Percentiles rank a stretch among this genome's conserved stretches.
These are phyloP conservation scores for Colletotrichum shisoi DNA, from an alignment of 2,329 filamentous ascomycete species.

Conservation along the genomic window DNA sequence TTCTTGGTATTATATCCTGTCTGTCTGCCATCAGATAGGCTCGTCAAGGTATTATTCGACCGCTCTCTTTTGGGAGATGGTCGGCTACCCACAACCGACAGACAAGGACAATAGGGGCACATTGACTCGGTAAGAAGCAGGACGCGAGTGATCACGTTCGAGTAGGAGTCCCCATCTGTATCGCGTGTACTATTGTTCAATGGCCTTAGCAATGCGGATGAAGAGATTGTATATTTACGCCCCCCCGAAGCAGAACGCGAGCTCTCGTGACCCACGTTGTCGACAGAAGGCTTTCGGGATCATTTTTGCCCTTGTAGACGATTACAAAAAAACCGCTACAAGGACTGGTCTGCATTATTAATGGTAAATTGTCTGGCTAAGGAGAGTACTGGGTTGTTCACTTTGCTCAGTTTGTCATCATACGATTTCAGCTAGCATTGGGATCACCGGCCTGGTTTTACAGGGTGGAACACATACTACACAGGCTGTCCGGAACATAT, in stretches of 20 bases:
- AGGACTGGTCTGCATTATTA: no score
- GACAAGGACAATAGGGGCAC: not conserved
- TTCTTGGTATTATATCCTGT: not conserved
- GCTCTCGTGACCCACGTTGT: slow-evolving; percentile 38
- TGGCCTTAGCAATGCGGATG: slow-evolving; percentile 33
- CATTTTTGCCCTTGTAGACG: not conserved
- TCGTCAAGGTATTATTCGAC: not conserved
- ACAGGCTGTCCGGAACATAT: slow-evolving; percentile 21
- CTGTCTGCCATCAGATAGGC: slow-evolving; percentile 2
- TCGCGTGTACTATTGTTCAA: slow-evolving; percentile 39
- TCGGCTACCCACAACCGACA: not conserved
- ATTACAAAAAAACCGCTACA: no score
- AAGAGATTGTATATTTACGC: slow-evolving; percentile 39
- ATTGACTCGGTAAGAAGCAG: not conserved
- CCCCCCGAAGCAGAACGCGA: slow-evolving; percentile 40
- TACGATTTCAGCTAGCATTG: slow-evolving; percentile 39
- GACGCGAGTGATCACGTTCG: not conserved
- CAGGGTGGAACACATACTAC: slow-evolving; percentile 2
- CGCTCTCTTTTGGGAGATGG: not conserved
- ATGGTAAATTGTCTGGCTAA: no score
- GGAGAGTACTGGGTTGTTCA: not conserved
- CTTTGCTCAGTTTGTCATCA: not conserved
- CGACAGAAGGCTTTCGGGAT: slow-evolving; percentile 10
- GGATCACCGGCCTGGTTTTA: slow-evolving; percentile 35
- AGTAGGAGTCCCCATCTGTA: slow-evolving; percentile 43